Percentiles rank a stretch among this genome's conserved stretches.
Evolutionary conservation across 441 rosid species (phyloP).

Genomic region (Eruca vesicaria): DNA sequence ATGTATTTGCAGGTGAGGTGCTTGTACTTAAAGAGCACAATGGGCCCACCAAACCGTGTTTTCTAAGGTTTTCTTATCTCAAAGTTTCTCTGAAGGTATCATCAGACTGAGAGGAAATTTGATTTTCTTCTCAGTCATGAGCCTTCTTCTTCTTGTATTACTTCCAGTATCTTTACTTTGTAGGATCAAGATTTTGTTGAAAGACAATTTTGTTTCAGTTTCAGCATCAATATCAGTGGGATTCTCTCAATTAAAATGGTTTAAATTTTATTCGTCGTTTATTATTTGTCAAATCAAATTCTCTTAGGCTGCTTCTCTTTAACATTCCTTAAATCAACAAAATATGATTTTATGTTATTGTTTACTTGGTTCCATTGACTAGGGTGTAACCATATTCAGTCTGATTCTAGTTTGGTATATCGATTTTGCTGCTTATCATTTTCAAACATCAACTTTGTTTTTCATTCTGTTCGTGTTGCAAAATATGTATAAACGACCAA

Average conservation of each 20-base stretch:
- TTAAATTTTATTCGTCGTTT: no score
- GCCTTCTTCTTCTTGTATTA: constrained; percentile 3
- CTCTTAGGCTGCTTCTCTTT: no score
- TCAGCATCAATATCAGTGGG: background rate
- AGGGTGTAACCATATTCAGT: background rate
- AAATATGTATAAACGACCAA: background rate
- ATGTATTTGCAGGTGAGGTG: constrained; percentile 67
- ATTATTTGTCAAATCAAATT: background rate
- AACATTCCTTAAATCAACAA: background rate
- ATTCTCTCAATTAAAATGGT: background rate
- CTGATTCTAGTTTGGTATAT: background rate
- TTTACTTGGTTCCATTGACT: background rate
- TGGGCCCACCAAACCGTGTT: constrained; percentile 80
- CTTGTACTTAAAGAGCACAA: constrained; percentile 84
- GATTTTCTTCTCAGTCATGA: constrained; percentile 15
- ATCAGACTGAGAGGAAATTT: background rate
- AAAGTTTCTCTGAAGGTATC: constrained; percentile 14
- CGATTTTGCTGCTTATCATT: background rate
- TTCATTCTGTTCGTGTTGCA: background rate
- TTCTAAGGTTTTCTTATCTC: constrained; percentile 40
- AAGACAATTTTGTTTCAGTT: constrained; percentile 10
- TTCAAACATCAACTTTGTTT: background rate
- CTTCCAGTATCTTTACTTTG: constrained; percentile 7
- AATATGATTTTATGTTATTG: background rate
- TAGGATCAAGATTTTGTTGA: constrained; percentile 20